Base-by-base conservation (phyloP, 2,329 filamentous ascomycete genomes). In the Aspergillus vadensis region DNA sequence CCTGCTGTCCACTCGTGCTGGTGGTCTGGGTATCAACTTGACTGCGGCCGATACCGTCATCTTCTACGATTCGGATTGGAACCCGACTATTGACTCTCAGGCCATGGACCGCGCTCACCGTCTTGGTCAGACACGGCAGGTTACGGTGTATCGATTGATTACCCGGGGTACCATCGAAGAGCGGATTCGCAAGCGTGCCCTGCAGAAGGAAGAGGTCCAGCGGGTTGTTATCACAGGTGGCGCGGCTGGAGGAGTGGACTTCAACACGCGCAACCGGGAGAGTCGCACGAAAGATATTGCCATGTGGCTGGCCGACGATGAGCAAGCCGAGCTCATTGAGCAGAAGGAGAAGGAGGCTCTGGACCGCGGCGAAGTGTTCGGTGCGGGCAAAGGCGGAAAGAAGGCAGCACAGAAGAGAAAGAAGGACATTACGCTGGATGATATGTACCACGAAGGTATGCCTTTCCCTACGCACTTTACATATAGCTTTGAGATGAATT, bases 41-140 rank as follows among this genome's bases (percentile, higher is more conserved):
- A 98, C 95, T 5, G 90, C 91, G 55, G 95, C 95, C 19, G 95
- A 99, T 75, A 99, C 95, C 0, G 95, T 99, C 79, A 98, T 99
- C 78, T 99, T 99, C 81, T 99, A 99, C 83, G 95, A 99, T 75
- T 96, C 92, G 10, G 95, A 99, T 77, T 99, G 95, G 95, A 99
- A 99, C 76, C 95, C 95, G 0, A 98, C 95, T 3, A 98, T 98
- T 72, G 95, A 99, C 76, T 96, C 91, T 56, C 95, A 99, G 77
- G 95, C 95, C 77, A 98, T 98, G 95, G 95, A 99, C 77, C 91
- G 95, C 76, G 95, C 95, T 12, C 95, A 99, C 86, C 91, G 95
- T 85, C 86, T 99, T 38, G 95, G 95, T 53, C 94, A 99, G 77
- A 98, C 94, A 2, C 87, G 87, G 67, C 95, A 99, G 78, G 95